Conservation (phyloP, 257 asterid species). For the Plectranthus barbatus region DNA sequence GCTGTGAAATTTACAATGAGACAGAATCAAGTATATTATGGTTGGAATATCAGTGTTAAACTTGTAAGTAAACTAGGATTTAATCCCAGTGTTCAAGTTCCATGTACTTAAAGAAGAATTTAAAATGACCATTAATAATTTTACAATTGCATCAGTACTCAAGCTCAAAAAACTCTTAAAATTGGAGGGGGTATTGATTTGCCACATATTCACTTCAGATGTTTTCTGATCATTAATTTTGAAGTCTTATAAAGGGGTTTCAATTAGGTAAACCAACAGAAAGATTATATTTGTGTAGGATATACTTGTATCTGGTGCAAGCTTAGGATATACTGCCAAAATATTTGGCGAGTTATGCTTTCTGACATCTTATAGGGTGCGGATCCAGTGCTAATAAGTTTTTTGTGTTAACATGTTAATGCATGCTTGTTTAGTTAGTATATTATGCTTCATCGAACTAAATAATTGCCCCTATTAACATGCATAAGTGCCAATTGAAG, state of each 20-base stretch:
- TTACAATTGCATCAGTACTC: neutral
- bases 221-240: neutral
- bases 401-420: too few relatives aligned
- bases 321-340: neutral
- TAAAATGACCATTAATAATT: neutral
- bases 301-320: neutral
- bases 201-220: neutral
- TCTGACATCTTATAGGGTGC: neutral
- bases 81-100: too few relatives aligned
- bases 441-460: too few relatives aligned
- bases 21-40: too few relatives aligned
- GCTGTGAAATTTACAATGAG: neutral
- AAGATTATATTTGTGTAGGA: neutral
- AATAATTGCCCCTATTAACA: too few relatives aligned
- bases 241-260: neutral
- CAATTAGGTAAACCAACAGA: neutral
- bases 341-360: neutral
- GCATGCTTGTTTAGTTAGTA: too few relatives aligned
- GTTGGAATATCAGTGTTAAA: neutral
- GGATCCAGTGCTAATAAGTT: too few relatives aligned
- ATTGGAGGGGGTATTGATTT: neutral
- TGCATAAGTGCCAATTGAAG: too few relatives aligned
- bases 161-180: neutral
- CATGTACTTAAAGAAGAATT: too few relatives aligned
- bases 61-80: neutral